phyloP scores from a whole-genome alignment of 192 early-diverging fungal species.

The Entrophospora sp. region DNA sequence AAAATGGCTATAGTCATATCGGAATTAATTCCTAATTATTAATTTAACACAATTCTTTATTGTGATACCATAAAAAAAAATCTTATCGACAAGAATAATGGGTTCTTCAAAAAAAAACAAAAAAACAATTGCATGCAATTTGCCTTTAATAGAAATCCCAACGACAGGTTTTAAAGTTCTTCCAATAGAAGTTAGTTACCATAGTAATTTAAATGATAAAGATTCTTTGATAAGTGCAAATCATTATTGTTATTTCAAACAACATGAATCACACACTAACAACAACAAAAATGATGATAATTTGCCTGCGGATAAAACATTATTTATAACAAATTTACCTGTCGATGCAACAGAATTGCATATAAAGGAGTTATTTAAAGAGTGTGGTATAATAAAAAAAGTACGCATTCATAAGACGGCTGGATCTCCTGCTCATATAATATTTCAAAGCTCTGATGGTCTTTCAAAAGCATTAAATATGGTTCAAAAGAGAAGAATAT shows the following conservation, averaged over 20 bases:
- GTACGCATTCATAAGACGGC: constrained; percentile 43
- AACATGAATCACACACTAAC: constrained; percentile 25
- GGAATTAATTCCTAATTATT: too few species aligned
- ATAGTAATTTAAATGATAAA: not conserved
- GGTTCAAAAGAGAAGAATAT: constrained; percentile 44
- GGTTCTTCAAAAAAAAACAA: too few species aligned
- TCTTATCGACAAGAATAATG: too few species aligned
- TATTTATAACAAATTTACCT: constrained; percentile 62
- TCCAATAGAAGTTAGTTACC: not conserved
- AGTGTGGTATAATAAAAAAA: constrained; percentile 40
- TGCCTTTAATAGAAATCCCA: not conserved
- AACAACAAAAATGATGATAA: too few species aligned
- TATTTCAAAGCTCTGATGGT: constrained; percentile 59
- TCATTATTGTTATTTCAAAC: constrained; percentile 33
- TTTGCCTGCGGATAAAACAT: constrained; percentile 50
- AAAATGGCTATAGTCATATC: too few species aligned
- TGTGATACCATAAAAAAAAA: too few species aligned
- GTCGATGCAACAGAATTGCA: constrained; percentile 56
- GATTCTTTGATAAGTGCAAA: not conserved
- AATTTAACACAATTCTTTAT: too few species aligned
- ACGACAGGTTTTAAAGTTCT: not conserved
- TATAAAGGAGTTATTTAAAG: constrained; percentile 52
- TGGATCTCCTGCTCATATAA: constrained; percentile 56
- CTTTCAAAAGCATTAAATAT: constrained; percentile 56
- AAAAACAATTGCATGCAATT: too few species aligned